Evolutionary conservation across 2,329 filamentous ascomycete species (phyloP), one percentile per base, ranked within the genome.

Genomic region (Aspergillus tamarii): DNA sequence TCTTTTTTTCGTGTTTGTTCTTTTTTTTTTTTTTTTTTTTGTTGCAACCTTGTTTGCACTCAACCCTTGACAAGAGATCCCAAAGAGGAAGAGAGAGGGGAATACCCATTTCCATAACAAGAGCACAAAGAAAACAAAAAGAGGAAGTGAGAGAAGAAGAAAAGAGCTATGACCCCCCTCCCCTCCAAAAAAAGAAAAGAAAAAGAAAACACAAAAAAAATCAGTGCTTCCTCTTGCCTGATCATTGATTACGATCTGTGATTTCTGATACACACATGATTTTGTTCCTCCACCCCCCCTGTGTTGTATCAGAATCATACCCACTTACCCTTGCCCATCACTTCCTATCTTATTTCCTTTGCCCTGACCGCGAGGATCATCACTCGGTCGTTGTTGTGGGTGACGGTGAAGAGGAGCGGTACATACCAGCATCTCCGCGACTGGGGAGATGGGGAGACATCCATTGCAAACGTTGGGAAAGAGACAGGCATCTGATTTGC

Each of bases 401-500:
- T 54, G 52, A 54, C n/a, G 9, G 52, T 10, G 30, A 14, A 14
- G 30, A 36, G 39, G 21, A 30, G 10, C 26, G 45, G 39, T 32
- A 14, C 43, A 59, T 46, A 59, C 56, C 56, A 30, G 11, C 41
- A 52, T 48, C 23, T 26, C 45, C 23, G 14, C 52, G n/a, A 54
- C 52, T 54, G 52, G 32, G 5, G 34, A 36, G 34, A 36, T 14
- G 11, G 26, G 50, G 30, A 14, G 54, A 64, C 41, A 66, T 64
- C 26, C 26, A 26, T 26, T 32, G 60, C 59, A 55, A 32, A 58
- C 62, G 62, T 68, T 66, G 66, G 67, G 61, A 45, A 46, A 11
- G 55, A 61, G 63, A 57, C 59, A 59, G 67, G 65, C 69, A 68
- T 74, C 62, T 76, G 69, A 76, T 67, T 70, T 70, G 64, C 69